Evolutionary conservation across 2,329 filamentous ascomycete genomes (phyloP).

Genomic region (Colletotrichum cordylinicola): DNA sequence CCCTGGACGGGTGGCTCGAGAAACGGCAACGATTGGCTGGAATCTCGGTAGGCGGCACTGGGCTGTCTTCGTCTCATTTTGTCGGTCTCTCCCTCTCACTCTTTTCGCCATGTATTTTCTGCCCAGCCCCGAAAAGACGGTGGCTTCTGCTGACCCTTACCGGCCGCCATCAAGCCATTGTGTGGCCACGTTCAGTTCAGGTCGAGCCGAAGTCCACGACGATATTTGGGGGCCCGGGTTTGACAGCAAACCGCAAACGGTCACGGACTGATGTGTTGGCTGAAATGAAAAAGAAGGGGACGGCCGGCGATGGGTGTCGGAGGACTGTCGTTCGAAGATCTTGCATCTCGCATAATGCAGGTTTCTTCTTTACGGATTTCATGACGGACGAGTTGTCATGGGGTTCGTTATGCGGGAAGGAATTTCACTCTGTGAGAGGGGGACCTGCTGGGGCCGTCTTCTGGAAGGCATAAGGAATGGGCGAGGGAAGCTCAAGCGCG

Average conservation of each 20-base stretch:
- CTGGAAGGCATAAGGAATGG: constrained; percentile 1
- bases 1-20: constrained; percentile 3
- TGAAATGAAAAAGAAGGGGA: background rate
- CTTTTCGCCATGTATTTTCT: background rate
- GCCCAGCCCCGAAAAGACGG: background rate
- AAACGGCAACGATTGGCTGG: constrained; percentile 10
- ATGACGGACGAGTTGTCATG: background rate
- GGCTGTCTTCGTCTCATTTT: constrained; percentile 16
- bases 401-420: background rate
- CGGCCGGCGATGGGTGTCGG: background rate
- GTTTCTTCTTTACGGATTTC: background rate
- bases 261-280: background rate
- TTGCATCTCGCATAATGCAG: background rate
- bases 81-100: background rate
- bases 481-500: background rate
- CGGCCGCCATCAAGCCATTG: background rate
- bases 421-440: background rate
- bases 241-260: constrained; percentile 7
- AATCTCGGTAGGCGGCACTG: constrained; percentile 10
- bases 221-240: background rate
- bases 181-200: background rate
- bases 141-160: background rate
- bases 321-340: background rate
- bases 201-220: background rate
- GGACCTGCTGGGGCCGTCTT: background rate